These are phyloP conservation scores for Naegleria gruberi DNA, from an alignment of 208 protist genomes.

Conservation along the genomic window DNA sequence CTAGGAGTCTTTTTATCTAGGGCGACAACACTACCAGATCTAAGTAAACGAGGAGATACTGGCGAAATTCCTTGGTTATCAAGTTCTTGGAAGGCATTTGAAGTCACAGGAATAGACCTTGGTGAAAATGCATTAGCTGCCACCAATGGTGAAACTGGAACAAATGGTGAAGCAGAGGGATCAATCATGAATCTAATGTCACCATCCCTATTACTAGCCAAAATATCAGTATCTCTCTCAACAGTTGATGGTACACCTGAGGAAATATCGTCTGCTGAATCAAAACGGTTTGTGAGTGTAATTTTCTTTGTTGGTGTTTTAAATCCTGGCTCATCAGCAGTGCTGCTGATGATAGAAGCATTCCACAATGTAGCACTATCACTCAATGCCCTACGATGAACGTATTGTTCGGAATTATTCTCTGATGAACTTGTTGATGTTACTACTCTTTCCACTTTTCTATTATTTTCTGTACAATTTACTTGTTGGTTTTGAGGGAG, in stretches of 20 bases:
- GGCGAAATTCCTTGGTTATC: neutral
- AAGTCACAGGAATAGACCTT: neutral
- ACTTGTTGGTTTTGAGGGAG: too few species aligned
- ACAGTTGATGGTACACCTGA: neutral
- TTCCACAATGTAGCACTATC: too few species aligned
- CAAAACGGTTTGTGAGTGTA: neutral
- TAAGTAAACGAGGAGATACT: neutral
- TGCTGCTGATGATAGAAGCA: neutral
- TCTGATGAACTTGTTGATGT: too few species aligned
- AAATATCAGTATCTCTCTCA: neutral
- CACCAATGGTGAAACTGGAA: neutral
- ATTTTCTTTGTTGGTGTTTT: neutral
- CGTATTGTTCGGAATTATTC: too few species aligned
- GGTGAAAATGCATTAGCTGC: neutral
- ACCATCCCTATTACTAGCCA: neutral
- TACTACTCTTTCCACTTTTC: too few species aligned
- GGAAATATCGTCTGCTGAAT: neutral
- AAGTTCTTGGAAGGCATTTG: neutral
- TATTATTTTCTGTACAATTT: too few species aligned
- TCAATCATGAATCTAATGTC: neutral
- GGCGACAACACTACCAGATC: neutral
- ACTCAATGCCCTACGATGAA: too few species aligned
- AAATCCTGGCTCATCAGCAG: neutral
- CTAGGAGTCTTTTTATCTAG: neutral
- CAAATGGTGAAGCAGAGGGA: neutral